A percentile compares a stretch with the other conserved stretches of the same genome.
phyloP scores from a whole-genome alignment of 1,139 yeast genomes.

The Magnusiomyces tetraspermus region DNA sequence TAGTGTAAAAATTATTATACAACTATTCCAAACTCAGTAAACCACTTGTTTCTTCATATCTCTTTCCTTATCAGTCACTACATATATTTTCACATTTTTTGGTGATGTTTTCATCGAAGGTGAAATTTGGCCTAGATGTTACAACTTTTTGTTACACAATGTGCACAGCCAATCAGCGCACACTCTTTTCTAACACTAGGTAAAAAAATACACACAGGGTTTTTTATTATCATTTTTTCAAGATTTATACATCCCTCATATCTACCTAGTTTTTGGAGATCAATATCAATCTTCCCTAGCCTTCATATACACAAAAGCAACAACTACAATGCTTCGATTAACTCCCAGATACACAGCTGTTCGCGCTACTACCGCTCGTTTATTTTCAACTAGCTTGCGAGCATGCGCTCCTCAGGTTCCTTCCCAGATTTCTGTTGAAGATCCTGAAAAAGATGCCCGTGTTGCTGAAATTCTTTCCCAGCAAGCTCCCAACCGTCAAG shows the following conservation, averaged over 20 bases:
- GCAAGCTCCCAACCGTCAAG: conserved; percentile 70
- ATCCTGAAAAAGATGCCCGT: conserved; percentile 10
- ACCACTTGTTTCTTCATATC: too few relatives aligned
- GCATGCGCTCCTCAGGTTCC: conserved; percentile 4
- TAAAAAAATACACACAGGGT: background rate
- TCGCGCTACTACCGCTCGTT: conserved; percentile 5
- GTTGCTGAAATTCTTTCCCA: conserved; percentile 18
- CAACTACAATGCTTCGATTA: conserved; percentile 12
- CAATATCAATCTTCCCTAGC: too few relatives aligned
- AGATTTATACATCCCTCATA: too few relatives aligned
- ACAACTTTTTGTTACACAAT: background rate
- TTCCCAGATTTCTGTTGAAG: conserved; percentile 8
- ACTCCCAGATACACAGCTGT: conserved; percentile 7
- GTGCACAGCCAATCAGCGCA: conserved; percentile 3
- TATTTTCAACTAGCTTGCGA: conserved; percentile 7
- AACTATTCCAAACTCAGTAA: too few relatives aligned
- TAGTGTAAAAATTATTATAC: too few relatives aligned
- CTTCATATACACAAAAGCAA: background rate
- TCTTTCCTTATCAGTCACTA: too few relatives aligned
- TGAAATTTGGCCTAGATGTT: background rate
- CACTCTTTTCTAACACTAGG: background rate
- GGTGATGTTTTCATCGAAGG: too few relatives aligned
- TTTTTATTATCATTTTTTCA: background rate
- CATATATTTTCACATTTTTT: too few relatives aligned
- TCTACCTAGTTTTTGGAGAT: too few relatives aligned